A percentile compares a stretch with the other conserved stretches of the same genome.
Conservation (phyloP, 345 rosid genomes). For the Sapria himalayana region DNA sequence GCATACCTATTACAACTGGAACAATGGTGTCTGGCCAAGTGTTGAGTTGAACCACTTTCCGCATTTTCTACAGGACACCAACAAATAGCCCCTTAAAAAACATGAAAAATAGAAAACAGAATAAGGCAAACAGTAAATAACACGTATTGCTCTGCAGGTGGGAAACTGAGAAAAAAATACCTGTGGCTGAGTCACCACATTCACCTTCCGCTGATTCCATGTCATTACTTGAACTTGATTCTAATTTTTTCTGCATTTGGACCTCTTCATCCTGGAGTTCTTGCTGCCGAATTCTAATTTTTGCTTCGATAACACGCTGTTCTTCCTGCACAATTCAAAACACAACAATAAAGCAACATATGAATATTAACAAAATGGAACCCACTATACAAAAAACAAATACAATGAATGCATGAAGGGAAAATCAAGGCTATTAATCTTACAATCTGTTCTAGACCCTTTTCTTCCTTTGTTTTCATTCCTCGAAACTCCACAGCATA, state of each 20-base stretch:
- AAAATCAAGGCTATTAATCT: slow-evolving; percentile 15
- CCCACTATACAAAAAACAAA: too few species aligned
- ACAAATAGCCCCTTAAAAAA: slow-evolving; percentile 43
- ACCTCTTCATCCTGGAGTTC: slow-evolving; percentile 84
- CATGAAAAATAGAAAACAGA: too few species aligned
- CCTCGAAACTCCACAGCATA: slow-evolving; percentile 96
- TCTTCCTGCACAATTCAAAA: slow-evolving; percentile 45
- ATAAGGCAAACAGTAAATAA: too few species aligned
- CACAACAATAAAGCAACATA: neutral
- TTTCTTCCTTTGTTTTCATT: slow-evolving; percentile 83
- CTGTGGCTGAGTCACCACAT: slow-evolving; percentile 30
- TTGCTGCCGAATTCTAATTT: slow-evolving; percentile 69
- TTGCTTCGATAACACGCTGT: slow-evolving; percentile 90
- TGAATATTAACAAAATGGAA: neutral
- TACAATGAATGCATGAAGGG: too few species aligned
- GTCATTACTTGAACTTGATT: slow-evolving; percentile 32
- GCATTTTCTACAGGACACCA: slow-evolving; percentile 22
- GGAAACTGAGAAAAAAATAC: too few species aligned
- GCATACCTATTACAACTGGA: too few species aligned
- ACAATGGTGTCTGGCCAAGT: too few species aligned
- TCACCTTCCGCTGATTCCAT: slow-evolving; percentile 33
- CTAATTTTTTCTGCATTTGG: slow-evolving; percentile 58
- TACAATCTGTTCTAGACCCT: slow-evolving; percentile 91
- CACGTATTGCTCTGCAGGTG: too few species aligned
- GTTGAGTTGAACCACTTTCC: slow-evolving; percentile 30